phyloP scores from a whole-genome alignment of 768 basidiomycete genomes.

The Lentinula boryana region DNA sequence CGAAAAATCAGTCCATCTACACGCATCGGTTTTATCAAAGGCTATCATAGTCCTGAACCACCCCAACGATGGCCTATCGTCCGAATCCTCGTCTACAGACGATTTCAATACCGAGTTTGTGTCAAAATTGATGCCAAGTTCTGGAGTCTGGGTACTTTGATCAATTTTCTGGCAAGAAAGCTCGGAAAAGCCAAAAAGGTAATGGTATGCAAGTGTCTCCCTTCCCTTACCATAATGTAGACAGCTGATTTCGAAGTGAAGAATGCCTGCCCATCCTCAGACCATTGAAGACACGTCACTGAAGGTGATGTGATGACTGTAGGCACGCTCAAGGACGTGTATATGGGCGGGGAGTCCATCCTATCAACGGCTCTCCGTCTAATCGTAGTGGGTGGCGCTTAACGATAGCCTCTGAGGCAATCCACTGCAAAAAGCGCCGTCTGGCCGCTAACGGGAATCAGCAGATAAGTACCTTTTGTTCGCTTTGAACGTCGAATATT shows the following conservation, averaged over 20 bases:
- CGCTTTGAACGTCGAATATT: too few species aligned
- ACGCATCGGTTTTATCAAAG: conserved; percentile 35
- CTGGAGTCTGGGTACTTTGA: conserved; percentile 52
- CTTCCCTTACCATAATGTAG: conserved; percentile 55
- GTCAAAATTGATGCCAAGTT: conserved; percentile 66
- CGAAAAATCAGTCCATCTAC: conserved; percentile 43
- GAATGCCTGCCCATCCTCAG: conserved; percentile 65
- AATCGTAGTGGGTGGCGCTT: too few species aligned
- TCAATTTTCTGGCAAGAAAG: not conserved
- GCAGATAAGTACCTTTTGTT: too few species aligned
- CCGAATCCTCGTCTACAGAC: conserved; percentile 21
- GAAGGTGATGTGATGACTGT: conserved; percentile 58
- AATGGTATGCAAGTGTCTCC: too few species aligned
- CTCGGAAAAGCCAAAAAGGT: not conserved
- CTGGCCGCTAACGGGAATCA: too few species aligned
- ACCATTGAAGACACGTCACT: conserved; percentile 59
- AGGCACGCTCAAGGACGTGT: conserved; percentile 51
- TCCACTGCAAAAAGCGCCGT: too few species aligned
- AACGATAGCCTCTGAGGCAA: too few species aligned
- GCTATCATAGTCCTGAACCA: conserved; percentile 78
- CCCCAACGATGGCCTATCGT: conserved; percentile 34
- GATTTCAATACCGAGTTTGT: conserved; percentile 44
- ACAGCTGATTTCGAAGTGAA: conserved; percentile 62
- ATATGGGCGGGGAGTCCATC: conserved; percentile 22
- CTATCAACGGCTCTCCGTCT: too few species aligned